Evolutionary conservation across 2,329 filamentous ascomycete species (phyloP), one percentile per base, ranked within the genome.

Genomic region (Ophiosphaerella herpotricha): DNA sequence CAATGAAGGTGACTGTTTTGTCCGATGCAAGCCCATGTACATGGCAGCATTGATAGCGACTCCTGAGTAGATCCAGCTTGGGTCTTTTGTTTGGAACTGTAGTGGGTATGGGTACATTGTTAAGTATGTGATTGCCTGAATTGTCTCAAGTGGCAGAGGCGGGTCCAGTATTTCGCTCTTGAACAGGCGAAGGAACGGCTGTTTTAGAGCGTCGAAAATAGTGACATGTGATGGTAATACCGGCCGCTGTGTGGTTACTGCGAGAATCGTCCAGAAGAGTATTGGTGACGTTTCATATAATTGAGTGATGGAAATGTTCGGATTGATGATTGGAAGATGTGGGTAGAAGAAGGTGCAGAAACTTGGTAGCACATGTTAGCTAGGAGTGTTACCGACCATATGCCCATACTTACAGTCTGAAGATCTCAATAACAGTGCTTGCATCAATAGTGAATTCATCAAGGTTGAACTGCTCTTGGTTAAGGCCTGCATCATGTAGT

Each of bases 31-130:
- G 1, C 62, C 62, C 57, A 58, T 58, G 37, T 61, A 59, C 36
- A 63, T 37, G 12, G 62, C 58, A 35, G 62, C 54, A 46, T 65
- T 63, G 33, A 59, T 44, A 14, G 60, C 57, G n/a, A 55, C 39
- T 12, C 60, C 60, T 37, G 51, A 62, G 32, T 63, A 65, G 3
- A 65, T 39, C 62, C 60, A 65, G 34, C 52, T 62, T 9, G 60
- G 50, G 41, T 65, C 62, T 29, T 55, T 38, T 12, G 36, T 41
- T 39, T 63, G 60, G 3, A 36, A 34, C 12, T 46, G 40, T 5
- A 48, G 37, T 11, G 54, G 50, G 13, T 62, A 55, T 7, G 62
- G 62, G 48, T 53, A 65, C 31, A 54, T 50, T 14, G 58, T 57
- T 24, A 63, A 23, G 39, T 58, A 54, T 8, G 48, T 48, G 21